These are phyloP conservation scores for Tripterygium wilfordii DNA, from an alignment of 177 flowering plant genomes.

Conservation along the genomic window DNA sequence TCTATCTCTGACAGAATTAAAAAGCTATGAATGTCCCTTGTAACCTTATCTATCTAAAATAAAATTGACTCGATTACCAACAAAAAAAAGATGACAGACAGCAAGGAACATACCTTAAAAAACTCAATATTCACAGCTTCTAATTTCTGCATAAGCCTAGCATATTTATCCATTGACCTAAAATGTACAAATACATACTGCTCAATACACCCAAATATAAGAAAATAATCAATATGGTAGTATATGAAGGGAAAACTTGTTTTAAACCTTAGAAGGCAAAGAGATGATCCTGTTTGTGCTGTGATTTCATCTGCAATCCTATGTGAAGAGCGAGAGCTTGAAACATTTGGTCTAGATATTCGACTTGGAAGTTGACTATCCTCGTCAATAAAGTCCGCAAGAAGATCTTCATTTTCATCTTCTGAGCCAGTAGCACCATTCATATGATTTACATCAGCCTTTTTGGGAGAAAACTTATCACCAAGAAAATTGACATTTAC, in stretches of 20 bases:
- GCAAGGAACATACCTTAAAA: conserved; percentile 59
- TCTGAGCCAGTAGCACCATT: conserved; percentile 55
- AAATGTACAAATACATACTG: conserved; percentile 9
- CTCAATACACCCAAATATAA: conserved; percentile 6
- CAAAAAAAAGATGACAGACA: too few relatives aligned
- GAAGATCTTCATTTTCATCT: conserved; percentile 97
- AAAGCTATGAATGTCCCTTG: background rate
- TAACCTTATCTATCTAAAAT: too few relatives aligned
- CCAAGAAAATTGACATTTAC: conserved; percentile 13
- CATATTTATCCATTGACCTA: conserved; percentile 99
- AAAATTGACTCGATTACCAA: too few relatives aligned
- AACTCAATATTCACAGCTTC: conserved; percentile 82
- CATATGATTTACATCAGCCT: conserved; percentile 24
- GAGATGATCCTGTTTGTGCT: conserved; percentile 89
- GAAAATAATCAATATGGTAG: background rate
- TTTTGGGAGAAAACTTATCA: conserved; percentile 31
- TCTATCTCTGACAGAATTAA: too few relatives aligned
- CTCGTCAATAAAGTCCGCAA: conserved; percentile 97
- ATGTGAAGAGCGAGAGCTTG: conserved; percentile 38
- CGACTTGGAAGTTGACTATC: conserved; percentile 99
- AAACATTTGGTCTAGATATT: conserved; percentile 44
- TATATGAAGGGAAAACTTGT: too few relatives aligned
- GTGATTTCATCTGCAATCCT: conserved; percentile 50
- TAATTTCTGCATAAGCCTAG: conserved; percentile 94
- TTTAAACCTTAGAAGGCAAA: conserved; percentile 93